Evolutionary conservation across 768 basidiomycete species (phyloP).

Genomic region (Phlegmacium glaucopus): DNA sequence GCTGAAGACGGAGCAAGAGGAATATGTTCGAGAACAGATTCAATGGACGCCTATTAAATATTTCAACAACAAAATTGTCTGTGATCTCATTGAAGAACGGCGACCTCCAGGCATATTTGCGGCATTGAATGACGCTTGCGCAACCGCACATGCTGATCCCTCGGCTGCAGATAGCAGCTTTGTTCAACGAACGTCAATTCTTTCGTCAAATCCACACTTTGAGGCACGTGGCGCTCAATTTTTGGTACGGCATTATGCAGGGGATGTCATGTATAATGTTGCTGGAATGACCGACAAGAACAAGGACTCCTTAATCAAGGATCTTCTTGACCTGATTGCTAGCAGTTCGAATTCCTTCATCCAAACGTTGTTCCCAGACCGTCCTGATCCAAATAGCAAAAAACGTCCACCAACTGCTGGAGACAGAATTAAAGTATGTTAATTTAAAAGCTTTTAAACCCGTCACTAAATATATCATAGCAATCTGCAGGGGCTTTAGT

Average conservation of each 20-base stretch:
- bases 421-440: constrained; percentile 88
- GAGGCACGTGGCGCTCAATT: constrained; percentile 94
- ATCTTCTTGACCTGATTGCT: constrained; percentile 86
- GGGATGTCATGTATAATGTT: constrained; percentile 98
- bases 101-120: constrained; percentile 97
- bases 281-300: constrained; percentile 99
- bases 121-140: constrained; percentile 97
- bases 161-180: constrained; percentile 96
- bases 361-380: constrained; percentile 86
- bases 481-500: constrained; percentile 94
- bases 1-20: constrained; percentile 98
- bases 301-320: constrained; percentile 95
- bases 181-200: constrained; percentile 79
- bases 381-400: constrained; percentile 95
- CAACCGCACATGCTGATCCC: constrained; percentile 97
- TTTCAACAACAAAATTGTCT: constrained; percentile 98
- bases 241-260: constrained; percentile 94
- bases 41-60: constrained; percentile 99
- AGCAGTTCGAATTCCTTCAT: constrained; percentile 81
- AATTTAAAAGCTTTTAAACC: neutral
- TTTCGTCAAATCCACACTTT: constrained; percentile 89
- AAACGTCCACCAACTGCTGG: constrained; percentile 97
- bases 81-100: constrained; percentile 95
- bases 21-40: constrained; percentile 97
- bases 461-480: constrained; percentile 32